These are phyloP conservation scores for Begonia masoniana DNA, from an alignment of 306 rosid genomes.

Conservation along the genomic window DNA sequence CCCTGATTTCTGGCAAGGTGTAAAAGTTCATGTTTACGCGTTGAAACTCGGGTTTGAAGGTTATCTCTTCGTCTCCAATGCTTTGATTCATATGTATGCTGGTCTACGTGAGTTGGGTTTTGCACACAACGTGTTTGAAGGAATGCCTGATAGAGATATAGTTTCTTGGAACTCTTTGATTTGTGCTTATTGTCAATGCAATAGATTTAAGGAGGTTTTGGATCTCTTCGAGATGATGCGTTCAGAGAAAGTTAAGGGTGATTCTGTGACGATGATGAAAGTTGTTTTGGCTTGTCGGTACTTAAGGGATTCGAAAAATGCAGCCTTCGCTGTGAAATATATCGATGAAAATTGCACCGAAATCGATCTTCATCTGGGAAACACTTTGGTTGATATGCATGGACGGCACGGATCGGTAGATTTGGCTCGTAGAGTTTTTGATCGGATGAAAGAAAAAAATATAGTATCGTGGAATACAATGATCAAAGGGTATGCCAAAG, in stretches of 20 bases:
- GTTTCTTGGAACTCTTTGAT: slow-evolving; percentile 88
- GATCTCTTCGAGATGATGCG: slow-evolving; percentile 43
- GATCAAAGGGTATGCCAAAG: slow-evolving; percentile 49
- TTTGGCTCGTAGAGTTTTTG: slow-evolving; percentile 48
- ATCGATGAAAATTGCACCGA: slow-evolving; percentile 36
- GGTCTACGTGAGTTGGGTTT: slow-evolving; percentile 25
- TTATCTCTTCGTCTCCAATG: slow-evolving; percentile 47
- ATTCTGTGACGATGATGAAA: slow-evolving; percentile 69
- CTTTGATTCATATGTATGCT: slow-evolving; percentile 42
- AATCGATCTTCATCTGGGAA: slow-evolving; percentile 61
- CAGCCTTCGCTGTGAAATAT: slow-evolving; percentile 42
- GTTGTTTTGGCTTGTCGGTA: slow-evolving; percentile 44
- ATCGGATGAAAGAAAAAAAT: slow-evolving; percentile 41
- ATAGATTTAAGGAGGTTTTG: slow-evolving; percentile 48
- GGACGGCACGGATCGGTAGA: slow-evolving; percentile 41
- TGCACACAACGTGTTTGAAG: slow-evolving; percentile 53
- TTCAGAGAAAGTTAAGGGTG: slow-evolving; percentile 29
- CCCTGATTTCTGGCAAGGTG: slow-evolving; percentile 20
- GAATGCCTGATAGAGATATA: slow-evolving; percentile 56
- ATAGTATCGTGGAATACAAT: slow-evolving; percentile 76
- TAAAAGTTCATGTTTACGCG: slow-evolving; percentile 26
- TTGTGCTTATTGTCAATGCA: slow-evolving; percentile 49
- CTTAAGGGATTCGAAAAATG: slow-evolving; percentile 44
- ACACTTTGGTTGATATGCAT: slow-evolving; percentile 67
- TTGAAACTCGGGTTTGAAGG: slow-evolving; percentile 53